Conservation (phyloP, 768 basidiomycete genomes). For the Rhodotorula taiwanensis region DNA sequence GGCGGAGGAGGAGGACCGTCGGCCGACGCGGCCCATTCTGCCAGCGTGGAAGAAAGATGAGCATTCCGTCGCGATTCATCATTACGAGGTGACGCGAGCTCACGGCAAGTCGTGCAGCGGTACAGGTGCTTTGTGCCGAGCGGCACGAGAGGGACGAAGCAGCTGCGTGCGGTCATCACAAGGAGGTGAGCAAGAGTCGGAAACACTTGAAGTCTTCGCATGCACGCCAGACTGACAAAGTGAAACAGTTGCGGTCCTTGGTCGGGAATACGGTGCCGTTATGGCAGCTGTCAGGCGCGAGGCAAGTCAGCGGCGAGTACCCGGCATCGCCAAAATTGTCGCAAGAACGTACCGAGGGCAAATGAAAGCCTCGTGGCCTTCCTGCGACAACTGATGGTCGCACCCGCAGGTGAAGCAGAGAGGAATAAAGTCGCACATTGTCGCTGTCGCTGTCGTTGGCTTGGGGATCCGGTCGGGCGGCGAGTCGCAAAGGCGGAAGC, state of each 20-base stretch:
- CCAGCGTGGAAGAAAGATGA: too few species aligned
- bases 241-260: too few species aligned
- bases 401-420: slow-evolving; percentile 17
- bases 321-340: too few species aligned
- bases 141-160: slow-evolving; percentile 27
- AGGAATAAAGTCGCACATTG: slow-evolving; percentile 4
- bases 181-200: not conserved
- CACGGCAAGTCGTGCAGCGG: slow-evolving; percentile 29
- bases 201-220: too few species aligned
- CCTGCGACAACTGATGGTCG: slow-evolving; percentile 15
- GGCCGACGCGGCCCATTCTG: slow-evolving; percentile 24
- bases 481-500: too few species aligned
- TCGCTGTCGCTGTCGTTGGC: too few species aligned
- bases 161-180: slow-evolving; percentile 5
- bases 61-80: too few species aligned
- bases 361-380: slow-evolving; percentile 9
- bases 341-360: slow-evolving; percentile 4
- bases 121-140: slow-evolving; percentile 21
- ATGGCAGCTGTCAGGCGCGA: not conserved
- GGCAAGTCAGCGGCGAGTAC: not conserved
- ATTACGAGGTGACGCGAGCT: not conserved
- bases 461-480: too few species aligned
- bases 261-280: slow-evolving; percentile 1
- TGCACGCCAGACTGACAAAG: too few species aligned
- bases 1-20: slow-evolving; percentile 18